Evolutionary conservation across 2,329 filamentous ascomycete species (phyloP).

Genomic region (Sclerotinia spermophila): DNA sequence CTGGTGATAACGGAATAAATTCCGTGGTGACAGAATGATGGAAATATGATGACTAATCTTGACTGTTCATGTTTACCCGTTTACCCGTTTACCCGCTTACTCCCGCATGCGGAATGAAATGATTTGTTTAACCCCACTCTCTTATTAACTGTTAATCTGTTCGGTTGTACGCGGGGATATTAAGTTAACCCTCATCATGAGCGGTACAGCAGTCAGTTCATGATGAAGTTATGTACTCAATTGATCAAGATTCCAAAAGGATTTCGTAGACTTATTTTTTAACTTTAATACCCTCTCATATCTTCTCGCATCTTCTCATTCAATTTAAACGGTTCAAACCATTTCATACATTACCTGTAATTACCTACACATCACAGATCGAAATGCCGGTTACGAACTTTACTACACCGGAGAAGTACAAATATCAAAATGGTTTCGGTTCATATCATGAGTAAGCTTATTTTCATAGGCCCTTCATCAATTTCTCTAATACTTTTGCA

Average conservation of each 20-base stretch:
- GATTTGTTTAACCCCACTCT: background rate
- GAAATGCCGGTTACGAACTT: slow-evolving; percentile 63
- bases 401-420: slow-evolving; percentile 60
- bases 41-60: background rate
- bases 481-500: slow-evolving; percentile 35
- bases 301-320: background rate
- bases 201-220: background rate
- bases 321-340: too few species aligned
- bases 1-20: background rate
- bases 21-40: background rate
- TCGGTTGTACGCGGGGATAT: slow-evolving; percentile 7
- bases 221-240: too few species aligned
- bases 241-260: background rate
- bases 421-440: slow-evolving; percentile 65
- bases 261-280: background rate
- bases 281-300: background rate
- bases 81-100: too few species aligned
- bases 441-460: slow-evolving; percentile 60
- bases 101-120: slow-evolving; percentile 8
- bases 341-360: too few species aligned
- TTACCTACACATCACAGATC: background rate
- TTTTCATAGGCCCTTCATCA: background rate
- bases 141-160: background rate
- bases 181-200: background rate
- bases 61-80: background rate